These are phyloP conservation scores for Melastoma malabathricum DNA, from an alignment of 345 rosid genomes.

Conservation along the genomic window DNA sequence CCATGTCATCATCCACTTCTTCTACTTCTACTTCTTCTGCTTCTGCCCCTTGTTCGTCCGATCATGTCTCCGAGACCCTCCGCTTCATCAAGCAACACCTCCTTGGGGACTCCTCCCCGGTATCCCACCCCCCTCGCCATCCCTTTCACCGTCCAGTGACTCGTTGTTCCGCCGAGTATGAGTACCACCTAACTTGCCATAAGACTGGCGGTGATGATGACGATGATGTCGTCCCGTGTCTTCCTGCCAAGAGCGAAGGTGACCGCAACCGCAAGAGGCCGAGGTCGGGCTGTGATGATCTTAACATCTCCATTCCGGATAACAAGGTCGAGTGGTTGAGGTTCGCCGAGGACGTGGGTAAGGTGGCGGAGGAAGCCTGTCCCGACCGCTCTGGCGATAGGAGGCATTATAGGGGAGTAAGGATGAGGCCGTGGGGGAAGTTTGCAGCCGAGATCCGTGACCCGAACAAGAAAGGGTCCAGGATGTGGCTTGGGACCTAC, in stretches of 20 bases:
- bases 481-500: constrained; percentile 86
- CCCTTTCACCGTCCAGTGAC: constrained; percentile 5
- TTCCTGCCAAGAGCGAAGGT: constrained; percentile 18
- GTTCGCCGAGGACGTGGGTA: constrained; percentile 13
- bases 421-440: constrained; percentile 91
- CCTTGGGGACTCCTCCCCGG: constrained; percentile 31
- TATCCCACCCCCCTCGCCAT: constrained; percentile 9
- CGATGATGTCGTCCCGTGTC: no score
- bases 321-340: constrained; percentile 34
- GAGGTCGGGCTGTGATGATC: constrained; percentile 19
- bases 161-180: neutral
- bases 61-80: constrained; percentile 26
- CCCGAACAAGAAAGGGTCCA: constrained; percentile 55
- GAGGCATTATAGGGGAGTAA: constrained; percentile 81
- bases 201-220: no score
- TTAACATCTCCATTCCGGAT: constrained; percentile 34
- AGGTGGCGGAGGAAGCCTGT: neutral
- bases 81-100: constrained; percentile 39
- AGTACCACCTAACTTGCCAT: constrained; percentile 9
- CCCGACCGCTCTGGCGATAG: constrained; percentile 6
- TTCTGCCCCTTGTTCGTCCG: neutral
- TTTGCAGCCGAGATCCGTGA: constrained; percentile 96
- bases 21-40: no score
- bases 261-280: constrained; percentile 27
- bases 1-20: no score